Evolutionary conservation across 129 eudicot genomes (phyloP).

Genomic region (Helianthus annuus): DNA sequence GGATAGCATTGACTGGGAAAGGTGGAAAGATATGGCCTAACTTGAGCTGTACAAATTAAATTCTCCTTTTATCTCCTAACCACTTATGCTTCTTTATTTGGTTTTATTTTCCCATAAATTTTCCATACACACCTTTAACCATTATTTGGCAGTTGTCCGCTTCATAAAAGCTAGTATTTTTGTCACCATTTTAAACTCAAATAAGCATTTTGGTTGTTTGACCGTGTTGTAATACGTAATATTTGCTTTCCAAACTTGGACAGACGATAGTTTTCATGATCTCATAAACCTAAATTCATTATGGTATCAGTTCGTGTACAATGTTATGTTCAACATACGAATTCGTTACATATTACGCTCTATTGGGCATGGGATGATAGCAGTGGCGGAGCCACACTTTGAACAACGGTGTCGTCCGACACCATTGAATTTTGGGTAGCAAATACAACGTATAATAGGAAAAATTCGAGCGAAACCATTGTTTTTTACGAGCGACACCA

Average conservation of each 20-base stretch:
- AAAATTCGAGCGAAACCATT: no score
- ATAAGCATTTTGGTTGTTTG: slow-evolving; percentile 2
- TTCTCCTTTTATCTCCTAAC: slow-evolving; percentile 45
- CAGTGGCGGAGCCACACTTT: no score
- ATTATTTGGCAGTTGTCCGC: slow-evolving; percentile 42
- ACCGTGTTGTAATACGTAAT: neutral
- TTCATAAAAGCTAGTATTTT: slow-evolving; percentile 27
- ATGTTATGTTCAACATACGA: neutral
- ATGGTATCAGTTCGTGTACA: neutral
- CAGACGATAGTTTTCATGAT: neutral
- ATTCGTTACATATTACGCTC: neutral
- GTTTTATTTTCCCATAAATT: slow-evolving; percentile 14
- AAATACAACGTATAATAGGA: no score
- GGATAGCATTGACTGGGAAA: slow-evolving; percentile 43
- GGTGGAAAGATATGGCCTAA: slow-evolving; percentile 40
- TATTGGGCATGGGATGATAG: neutral
- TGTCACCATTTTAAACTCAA: slow-evolving; percentile 6
- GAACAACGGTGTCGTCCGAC: no score
- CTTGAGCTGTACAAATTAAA: slow-evolving; percentile 44
- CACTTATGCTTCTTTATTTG: slow-evolving; percentile 41
- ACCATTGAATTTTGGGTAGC: no score
- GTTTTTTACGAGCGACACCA: no score
- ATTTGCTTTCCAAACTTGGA: neutral
- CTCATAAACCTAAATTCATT: neutral
- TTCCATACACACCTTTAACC: slow-evolving; percentile 9